Percentiles rank a stretch among this genome's conserved stretches.
Conservation (phyloP, 164 flowering plant genomes). For the Stephania cephalantha region DNA sequence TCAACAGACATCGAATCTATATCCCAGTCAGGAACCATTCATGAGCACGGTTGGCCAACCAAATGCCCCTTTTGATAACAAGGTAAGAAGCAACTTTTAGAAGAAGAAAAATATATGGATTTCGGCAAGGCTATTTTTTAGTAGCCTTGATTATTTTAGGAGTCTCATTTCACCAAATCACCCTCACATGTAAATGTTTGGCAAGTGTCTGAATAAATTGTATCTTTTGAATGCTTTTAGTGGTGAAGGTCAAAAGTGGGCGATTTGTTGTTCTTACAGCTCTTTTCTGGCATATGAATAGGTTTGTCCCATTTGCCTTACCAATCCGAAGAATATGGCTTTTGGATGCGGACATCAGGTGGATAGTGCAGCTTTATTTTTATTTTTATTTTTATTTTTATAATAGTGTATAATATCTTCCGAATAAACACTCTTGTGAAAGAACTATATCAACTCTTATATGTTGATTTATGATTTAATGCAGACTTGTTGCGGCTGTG, state of each 20-base stretch:
- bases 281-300: conserved; percentile 19
- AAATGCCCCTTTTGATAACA: conserved; percentile 46
- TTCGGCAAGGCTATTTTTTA: not conserved
- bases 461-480: conserved; percentile 1
- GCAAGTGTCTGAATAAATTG: not conserved
- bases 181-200: not conserved
- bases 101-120: not conserved
- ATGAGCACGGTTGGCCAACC: conserved; percentile 43
- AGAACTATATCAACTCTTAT: not conserved
- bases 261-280: not conserved
- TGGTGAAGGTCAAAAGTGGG: not conserved
- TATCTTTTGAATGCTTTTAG: not conserved
- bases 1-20: conserved; percentile 36
- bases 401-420: not conserved
- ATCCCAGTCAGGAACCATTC: conserved; percentile 23
- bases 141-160: not conserved
- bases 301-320: conserved; percentile 64
- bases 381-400: not conserved
- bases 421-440: not conserved
- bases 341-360: conserved; percentile 74
- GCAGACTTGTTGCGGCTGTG: conserved; percentile 65
- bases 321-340: conserved; percentile 44
- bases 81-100: conserved; percentile 24
- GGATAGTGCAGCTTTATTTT: not conserved
- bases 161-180: not conserved